Percentiles rank a stretch among this genome's conserved stretches.
phyloP scores from a whole-genome alignment of 2,329 filamentous ascomycete species.

The Talaromyces sp. region DNA sequence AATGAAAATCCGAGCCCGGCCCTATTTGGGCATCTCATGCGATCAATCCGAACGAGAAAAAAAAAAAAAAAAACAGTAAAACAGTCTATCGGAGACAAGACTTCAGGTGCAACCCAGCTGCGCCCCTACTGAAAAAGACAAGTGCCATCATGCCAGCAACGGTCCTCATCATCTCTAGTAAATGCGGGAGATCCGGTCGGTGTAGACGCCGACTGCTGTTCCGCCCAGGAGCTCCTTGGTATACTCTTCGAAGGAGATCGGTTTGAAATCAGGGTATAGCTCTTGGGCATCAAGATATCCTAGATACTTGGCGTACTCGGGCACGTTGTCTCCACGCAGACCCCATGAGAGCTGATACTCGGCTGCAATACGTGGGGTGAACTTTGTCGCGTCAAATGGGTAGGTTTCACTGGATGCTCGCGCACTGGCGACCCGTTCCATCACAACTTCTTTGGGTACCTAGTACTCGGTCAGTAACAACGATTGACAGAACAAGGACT shows the following conservation, averaged over 20 bases:
- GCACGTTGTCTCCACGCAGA: slow-evolving; percentile 44
- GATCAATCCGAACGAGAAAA: neutral
- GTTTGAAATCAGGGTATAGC: slow-evolving; percentile 45
- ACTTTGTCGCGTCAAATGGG: slow-evolving; percentile 8
- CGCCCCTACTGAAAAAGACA: neutral
- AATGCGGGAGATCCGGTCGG: slow-evolving; percentile 11
- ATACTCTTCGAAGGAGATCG: slow-evolving; percentile 26
- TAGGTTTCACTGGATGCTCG: slow-evolving; percentile 11
- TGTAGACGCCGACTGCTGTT: slow-evolving; percentile 18
- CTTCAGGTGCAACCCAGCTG: neutral
- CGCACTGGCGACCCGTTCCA: slow-evolving; percentile 2
- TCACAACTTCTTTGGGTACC: slow-evolving; percentile 10
- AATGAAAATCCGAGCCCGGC: neutral
- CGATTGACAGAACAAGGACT: neutral
- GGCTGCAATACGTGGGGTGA: slow-evolving; percentile 4
- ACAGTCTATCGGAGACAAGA: neutral
- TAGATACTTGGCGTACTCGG: slow-evolving; percentile 44
- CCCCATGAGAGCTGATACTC: slow-evolving; percentile 38
- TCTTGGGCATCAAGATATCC: slow-evolving; percentile 45
- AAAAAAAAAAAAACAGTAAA: neutral
- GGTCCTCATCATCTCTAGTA: neutral
- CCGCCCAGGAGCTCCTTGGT: slow-evolving; percentile 31
- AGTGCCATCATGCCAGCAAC: neutral
- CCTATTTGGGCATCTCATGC: neutral
- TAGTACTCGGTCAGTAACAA: neutral